Base-by-base conservation (phyloP, 1,139 yeast genomes). In the Eremothecium gossypii region DNA sequence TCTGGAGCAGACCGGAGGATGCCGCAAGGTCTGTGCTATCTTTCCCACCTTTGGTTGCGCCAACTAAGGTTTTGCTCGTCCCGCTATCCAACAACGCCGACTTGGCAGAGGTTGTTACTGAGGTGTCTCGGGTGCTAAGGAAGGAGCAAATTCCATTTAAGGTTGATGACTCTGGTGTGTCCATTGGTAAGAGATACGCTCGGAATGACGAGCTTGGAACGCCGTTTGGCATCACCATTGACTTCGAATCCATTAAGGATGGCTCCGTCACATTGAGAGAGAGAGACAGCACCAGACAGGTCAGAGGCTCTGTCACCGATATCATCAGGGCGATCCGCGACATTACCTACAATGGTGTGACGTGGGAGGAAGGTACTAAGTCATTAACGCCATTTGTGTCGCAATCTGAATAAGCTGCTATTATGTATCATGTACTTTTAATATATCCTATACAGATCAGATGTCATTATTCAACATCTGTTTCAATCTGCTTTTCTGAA, bases 141-240 rank as follows among this genome's bases (percentile, higher is more conserved):
- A 71, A 73, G 54, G 79, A 79, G 51, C 93, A 87, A 63, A 79
- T 93, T 57, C 93, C 97, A 52, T 86, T 89, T 74, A 91, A 89
- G 74, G 82, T 89, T 45, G 99, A 93, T 65, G 98, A 93, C 65
- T 87, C 97, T 12, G 83, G 95, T 58, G 97, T 96, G 30, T 86
- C 97, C 27, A 91, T 93, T 57, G 99, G 99, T 70, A 86, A 89
- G 73, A 83, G 99, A 71, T 93, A 93, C 61, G 89, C 98, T 49
- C 85, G 99, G 73, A 93, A 93, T 66, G 99, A 93, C 67, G 99
- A 93, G 70, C 77, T 93, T 65, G 99, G 99, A 67, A 93, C 98
- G 45, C 98, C 99, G 55, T 93, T 91, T 61, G 99, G 99, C 67
- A 78, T 93, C 65, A 93, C 99, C 52, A 83, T 93, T 57, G 99